Evolutionary conservation across 148 eudicot species (phyloP), one percentile per base, ranked within the genome.

Genomic region (Spergularia marina): DNA sequence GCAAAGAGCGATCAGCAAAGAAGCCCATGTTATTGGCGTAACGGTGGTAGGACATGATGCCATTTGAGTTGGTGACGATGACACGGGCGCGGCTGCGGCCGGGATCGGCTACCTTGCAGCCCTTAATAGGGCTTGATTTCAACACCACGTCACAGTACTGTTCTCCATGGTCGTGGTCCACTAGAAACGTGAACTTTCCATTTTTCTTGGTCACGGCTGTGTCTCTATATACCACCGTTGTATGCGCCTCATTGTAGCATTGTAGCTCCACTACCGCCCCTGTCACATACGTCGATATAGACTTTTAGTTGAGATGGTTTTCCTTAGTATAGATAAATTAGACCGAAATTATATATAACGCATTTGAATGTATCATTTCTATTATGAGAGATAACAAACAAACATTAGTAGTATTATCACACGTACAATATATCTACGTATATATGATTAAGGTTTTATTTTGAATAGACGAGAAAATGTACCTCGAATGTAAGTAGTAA

Each of bases 1-100:
- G 81, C 80, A 88, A 75, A 18, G 91, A 81, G 8, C 78, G 75
- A 21, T 72, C 83, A 61, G 67, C 83, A 63, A 83, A 53, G 79
- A 88, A 89, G 10, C 96, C 98, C 84, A 93, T 69, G 83, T 81
- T 81, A 52, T 93, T 93, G 54, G 91, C 88, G 10, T 65, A 76
- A 4, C 98, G 89, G 2, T 44, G 57, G 53, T 78, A 68, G n/a
- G 89, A 74, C 41, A 4, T 53, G 57, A 91, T 71, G 36, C 98
- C 98, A 21, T 91, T 93, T 80, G 67, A 57, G 63, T 84, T 73
- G 62, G 96, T 93, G 49, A 93, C 83, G 59, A 86, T 82, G 14
- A 88, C 94, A 5, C 89, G 83, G n/a, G 91, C 83, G 2, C 83
- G 83, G 64, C 78, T 74, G 17, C 96, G 91, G 5, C 87, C 91